Base-by-base conservation (phyloP, 1,284 basidiomycete genomes). In the Mrakiaceae sp. region DNA sequence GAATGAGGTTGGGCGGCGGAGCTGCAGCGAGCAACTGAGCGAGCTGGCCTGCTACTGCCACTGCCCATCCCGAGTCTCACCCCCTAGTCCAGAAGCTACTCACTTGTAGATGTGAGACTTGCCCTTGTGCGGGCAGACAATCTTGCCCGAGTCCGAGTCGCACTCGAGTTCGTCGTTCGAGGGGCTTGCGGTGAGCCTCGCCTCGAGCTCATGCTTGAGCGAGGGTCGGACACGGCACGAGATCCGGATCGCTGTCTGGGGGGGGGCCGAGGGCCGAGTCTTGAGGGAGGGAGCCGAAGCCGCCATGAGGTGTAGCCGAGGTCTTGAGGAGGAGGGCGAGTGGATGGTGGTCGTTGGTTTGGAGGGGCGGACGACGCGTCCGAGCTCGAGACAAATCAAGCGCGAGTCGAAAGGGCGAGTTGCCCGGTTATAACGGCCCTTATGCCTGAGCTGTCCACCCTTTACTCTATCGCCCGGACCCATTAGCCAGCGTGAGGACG, bases 151-250 rank as follows among this genome's bases (percentile, higher is more conserved):
- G 8, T 52, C 48, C 10, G 16, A 40, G 39, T 53, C 55, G 42
- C 47, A 50, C 14, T 66, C 64, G 10, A 61, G 52, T 44, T 60
- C 64, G 27, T 57, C 64, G 43, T 66, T 55, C 11, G 60, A 43
- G 9, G 60, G 51, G 49, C 42, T 14, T 1, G 49, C n/a, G 42
- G 42, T 5, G 8, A 62, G 55, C 58, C 46, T 66, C 42, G 39
- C 12, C 16, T 53, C 47, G 56, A 57, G 52, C 51, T 66, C 64
- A 39, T 66, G 51, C 3, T 54, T 49, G 3, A 66, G 27, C n/a
- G 40, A 52, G 1, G 64, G 64, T 12, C 64, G 54, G 39, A 66
- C 60, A 11, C 64, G 53, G 48, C 59, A 62, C 7, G 62, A 44
- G 56, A 63, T 58, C n/a, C 55, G 62, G 47, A 63, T 63, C 5